Conservation (phyloP, 176 grass and related monocot species). For the Triticum turgidum region DNA sequence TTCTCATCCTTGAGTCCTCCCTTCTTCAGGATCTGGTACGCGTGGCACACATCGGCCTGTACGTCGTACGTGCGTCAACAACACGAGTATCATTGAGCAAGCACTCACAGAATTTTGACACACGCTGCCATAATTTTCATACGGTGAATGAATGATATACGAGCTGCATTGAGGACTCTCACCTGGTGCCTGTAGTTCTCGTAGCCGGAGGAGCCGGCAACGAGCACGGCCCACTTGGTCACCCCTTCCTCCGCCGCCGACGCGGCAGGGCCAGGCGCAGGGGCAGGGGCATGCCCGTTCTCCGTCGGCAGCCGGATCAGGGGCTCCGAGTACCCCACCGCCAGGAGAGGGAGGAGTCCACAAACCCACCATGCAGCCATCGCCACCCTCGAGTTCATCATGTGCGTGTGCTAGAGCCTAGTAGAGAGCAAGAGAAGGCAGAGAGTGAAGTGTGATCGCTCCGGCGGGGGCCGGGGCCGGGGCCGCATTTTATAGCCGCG, state of each 20-base stretch:
- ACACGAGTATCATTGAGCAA: neutral
- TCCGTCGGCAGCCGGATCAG: slow-evolving; percentile 60
- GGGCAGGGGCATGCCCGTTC: neutral
- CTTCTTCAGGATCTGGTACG: slow-evolving; percentile 72
- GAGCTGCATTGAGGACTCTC: neutral
- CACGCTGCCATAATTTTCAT: neutral
- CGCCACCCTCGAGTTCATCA: neutral
- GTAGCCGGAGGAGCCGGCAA: slow-evolving; percentile 83
- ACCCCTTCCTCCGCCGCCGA: slow-evolving; percentile 21
- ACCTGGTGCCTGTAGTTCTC: slow-evolving; percentile 96
- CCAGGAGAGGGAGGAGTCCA: slow-evolving; percentile 33
- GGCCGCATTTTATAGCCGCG: neutral
- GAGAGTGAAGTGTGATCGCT: neutral
- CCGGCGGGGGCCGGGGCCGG: neutral
- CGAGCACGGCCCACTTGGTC: slow-evolving; percentile 85
- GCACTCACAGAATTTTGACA: too few species aligned
- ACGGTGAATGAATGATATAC: neutral
- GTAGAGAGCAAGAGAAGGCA: neutral
- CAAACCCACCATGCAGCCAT: slow-evolving; percentile 41
- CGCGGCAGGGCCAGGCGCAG: neutral
- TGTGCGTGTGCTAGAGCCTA: neutral
- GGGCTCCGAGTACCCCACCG: slow-evolving; percentile 34
- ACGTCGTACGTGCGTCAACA: neutral
- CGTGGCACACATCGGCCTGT: slow-evolving; percentile 89
- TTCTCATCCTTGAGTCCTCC: slow-evolving; percentile 85